Evolutionary conservation across 495 filamentous ascomycete genomes (phyloP), one percentile per base, ranked within the genome.

Genomic region (Bacidia rubella): DNA sequence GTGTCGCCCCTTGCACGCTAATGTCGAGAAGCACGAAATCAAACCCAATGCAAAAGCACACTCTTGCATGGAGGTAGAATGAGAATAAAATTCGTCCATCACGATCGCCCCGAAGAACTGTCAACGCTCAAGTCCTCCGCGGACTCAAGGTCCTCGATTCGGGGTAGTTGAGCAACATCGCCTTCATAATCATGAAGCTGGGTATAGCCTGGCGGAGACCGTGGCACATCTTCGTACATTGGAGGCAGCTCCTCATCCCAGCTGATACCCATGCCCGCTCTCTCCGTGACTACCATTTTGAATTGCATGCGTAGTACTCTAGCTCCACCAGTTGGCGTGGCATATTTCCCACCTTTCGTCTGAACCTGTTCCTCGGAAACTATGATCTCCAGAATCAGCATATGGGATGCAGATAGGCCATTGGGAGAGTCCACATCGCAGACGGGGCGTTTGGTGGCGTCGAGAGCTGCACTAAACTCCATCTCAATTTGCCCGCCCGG

Each of bases 161-260:
- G 50, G 15, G 54, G 54, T 17, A 32, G 45, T 7, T 53, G 43
- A 19, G 48, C 27, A 9, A 51, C 20, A 22, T 63, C 61, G 15
- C 60, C 63, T 0, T 62, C 60, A 52, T 58, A 66, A 42, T 68
- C 70, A 23, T 70, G 65, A 24, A 74, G 60, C 53, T 63, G 68
- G n/a, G 63, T 64, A 61, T 98, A 97, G 1, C 75, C 76, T 0
- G 92, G 92, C 27, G 92, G 92, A 43, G 83, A 86, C 7, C 79
- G 81, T 0, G 90, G 90, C 24, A 99, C 88, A 62, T 97, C 86
- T 68, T 92, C 85, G 62, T 99, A 99, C 60, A 90, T 79, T 0
- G 92, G 92, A 32, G 92, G 92, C 65, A 83, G 79, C 68, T 99
- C 92, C 66, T 95, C 88, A 53, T 99, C 92, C 92, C 92, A 99